Percentiles rank a stretch among this genome's conserved stretches.
Evolutionary conservation across 2,329 filamentous ascomycete genomes (phyloP).

Genomic region (Paraphoma sp.): DNA sequence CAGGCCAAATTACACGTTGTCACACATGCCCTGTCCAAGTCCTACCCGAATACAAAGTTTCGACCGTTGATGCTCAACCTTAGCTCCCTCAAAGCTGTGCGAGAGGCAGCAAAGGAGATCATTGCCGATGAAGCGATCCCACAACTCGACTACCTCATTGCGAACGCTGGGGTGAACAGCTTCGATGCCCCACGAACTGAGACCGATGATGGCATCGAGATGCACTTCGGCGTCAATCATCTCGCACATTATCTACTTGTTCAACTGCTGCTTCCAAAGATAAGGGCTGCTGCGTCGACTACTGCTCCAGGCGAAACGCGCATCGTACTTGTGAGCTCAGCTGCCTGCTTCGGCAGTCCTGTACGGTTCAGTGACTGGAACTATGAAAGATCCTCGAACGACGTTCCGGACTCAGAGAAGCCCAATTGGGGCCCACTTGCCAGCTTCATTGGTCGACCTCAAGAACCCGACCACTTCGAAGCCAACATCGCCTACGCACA

Average conservation of each 20-base stretch:
- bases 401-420: conserved; percentile 11
- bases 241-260: conserved; percentile 52
- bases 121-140: conserved; percentile 20
- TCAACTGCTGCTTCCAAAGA: conserved; percentile 46
- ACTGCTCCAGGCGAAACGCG: conserved; percentile 10
- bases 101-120: conserved; percentile 32
- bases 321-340: conserved; percentile 14
- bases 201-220: conserved; percentile 52
- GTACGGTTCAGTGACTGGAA: conserved; percentile 50
- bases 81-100: conserved; percentile 25
- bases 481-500: conserved; percentile 19
- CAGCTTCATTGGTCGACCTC: not conserved
- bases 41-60: conserved; percentile 11
- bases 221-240: conserved; percentile 54
- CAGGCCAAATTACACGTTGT: not conserved
- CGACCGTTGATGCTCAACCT: conserved; percentile 31
- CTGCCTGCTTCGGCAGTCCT: not conserved
- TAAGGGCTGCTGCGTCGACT: conserved; percentile 20
- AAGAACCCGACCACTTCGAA: not conserved
- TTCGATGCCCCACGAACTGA: not conserved
- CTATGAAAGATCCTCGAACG: conserved; percentile 22
- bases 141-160: conserved; percentile 46
- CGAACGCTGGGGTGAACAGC: conserved; percentile 43
- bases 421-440: not conserved
- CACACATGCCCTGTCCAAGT: not conserved